Percentiles rank a stretch among this genome's conserved stretches.
These are phyloP conservation scores for Colletotrichum viniferum DNA, from an alignment of 2,329 filamentous ascomycete genomes.

Conservation along the genomic window DNA sequence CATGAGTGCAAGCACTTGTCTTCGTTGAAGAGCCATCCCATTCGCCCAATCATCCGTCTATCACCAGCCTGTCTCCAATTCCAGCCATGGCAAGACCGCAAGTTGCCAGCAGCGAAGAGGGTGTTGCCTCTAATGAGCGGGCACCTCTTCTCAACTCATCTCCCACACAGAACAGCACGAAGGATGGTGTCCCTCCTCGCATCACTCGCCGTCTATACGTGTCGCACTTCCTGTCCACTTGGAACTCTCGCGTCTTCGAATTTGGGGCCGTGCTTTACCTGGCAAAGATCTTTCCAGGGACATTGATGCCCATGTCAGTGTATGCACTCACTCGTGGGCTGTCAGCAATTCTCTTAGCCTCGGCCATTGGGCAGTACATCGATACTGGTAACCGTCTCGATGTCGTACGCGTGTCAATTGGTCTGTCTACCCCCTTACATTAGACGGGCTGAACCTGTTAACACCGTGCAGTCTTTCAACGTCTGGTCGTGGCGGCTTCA, in stretches of 20 bases:
- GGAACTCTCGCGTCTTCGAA: constrained; percentile 54
- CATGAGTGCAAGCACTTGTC: background rate
- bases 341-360: constrained; percentile 23
- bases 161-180: background rate
- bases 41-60: background rate
- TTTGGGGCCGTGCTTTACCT: constrained; percentile 51
- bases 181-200: background rate
- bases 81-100: background rate
- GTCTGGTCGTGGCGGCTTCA: constrained; percentile 11
- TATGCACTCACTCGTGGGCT: constrained; percentile 45
- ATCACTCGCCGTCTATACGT: constrained; percentile 36
- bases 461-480: constrained; percentile 25
- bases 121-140: background rate
- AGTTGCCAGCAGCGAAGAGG: background rate
- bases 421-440: background rate
- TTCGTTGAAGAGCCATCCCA: background rate
- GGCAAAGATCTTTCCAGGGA: constrained; percentile 46
- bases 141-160: background rate
- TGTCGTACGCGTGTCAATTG: constrained; percentile 40
- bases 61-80: background rate
- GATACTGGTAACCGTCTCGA: constrained; percentile 46
- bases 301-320: constrained; percentile 58
- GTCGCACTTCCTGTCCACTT: constrained; percentile 51
- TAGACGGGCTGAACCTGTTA: background rate
- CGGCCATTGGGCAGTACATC: constrained; percentile 53